Evolutionary conservation across 2,329 filamentous ascomycete genomes (phyloP).

Genomic region (Trichoderma pleuroti): DNA sequence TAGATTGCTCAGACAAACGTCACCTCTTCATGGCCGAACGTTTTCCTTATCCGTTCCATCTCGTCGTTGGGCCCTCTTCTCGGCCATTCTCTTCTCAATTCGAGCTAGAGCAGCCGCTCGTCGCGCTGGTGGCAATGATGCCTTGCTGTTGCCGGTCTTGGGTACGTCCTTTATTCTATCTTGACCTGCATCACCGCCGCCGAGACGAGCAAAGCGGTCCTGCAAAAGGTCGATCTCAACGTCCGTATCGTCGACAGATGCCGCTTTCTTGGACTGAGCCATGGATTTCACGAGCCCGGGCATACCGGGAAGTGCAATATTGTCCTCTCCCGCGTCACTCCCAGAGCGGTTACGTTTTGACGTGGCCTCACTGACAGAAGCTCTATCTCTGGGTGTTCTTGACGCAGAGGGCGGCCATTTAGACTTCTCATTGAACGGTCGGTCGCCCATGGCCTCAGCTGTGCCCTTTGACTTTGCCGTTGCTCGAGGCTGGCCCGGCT

Average conservation of each 20-base stretch:
- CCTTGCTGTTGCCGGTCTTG: slow-evolving; percentile 34
- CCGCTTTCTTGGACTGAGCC: slow-evolving; percentile 21
- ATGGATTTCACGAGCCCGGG: slow-evolving; percentile 28
- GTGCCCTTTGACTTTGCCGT: slow-evolving; percentile 18
- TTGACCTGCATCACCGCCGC: slow-evolving; percentile 33
- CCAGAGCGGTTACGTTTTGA: slow-evolving; percentile 31
- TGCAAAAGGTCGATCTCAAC: slow-evolving; percentile 44
- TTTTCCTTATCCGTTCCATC: slow-evolving; percentile 50
- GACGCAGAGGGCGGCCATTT: slow-evolving; percentile 43
- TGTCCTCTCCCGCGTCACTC: slow-evolving; percentile 26
- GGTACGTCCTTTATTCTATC: slow-evolving; percentile 20
- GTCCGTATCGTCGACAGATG: slow-evolving; percentile 28
- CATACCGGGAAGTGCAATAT: slow-evolving; percentile 28
- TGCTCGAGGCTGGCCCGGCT: slow-evolving; percentile 20
- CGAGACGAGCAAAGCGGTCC: slow-evolving; percentile 45
- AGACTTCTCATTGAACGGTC: slow-evolving; percentile 36
- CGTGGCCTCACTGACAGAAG: too few species aligned
- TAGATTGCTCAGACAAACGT: background rate
- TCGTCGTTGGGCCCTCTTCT: slow-evolving; percentile 41
- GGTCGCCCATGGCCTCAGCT: slow-evolving; percentile 20
- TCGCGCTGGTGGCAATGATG: slow-evolving; percentile 48
- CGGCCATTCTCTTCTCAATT: slow-evolving; percentile 51
- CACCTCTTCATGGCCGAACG: slow-evolving; percentile 34
- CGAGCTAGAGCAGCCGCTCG: slow-evolving; percentile 53
- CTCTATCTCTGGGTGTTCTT: slow-evolving; percentile 39